Base-by-base conservation (phyloP, 2,329 filamentous ascomycete species). In the Phoma sp. region DNA sequence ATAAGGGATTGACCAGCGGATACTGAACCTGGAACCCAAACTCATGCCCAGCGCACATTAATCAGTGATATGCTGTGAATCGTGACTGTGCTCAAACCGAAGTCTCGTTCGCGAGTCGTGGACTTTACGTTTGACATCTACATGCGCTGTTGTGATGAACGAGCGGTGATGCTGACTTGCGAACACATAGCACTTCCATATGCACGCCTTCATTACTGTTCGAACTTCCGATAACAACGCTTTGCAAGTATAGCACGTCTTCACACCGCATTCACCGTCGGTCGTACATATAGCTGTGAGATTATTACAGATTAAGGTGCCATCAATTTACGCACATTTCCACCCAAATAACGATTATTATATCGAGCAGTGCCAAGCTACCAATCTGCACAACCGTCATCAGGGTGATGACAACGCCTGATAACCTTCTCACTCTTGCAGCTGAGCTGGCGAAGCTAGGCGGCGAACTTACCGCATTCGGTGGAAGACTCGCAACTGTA, bases 361-460 rank as follows among this genome's bases (percentile, higher is more conserved):
- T 9, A 25, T 42, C 23, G 23, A 33, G 12, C 15, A 29, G 30
- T 7, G 2, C 28, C 30, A 45, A 40, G 11, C 17, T 21, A 5
- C 20, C 18, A 23, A 40, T 10, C 28, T 17, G 7, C 10, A 26
- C n/a, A n/a, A n/a, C n/a, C n/a, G n/a, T n/a, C n/a, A 29, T 7
- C 17, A 28, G 7, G 17, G n/a, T 25, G 4, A 67, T 65, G 61
- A 57, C 64, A 9, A 63, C 56, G 7, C 63, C 61, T 5, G 57
- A 62, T 37, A 63, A 47, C 9, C 65, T 67, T 30, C 57, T 67
- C 9, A 59, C 57, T 15, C 61, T 68, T 32, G 62, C 66, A 4
- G 56, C 55, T 21, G 58, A 65, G 21, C 60, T 68, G 10, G 51
- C 59, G 7, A 57, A 55, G 14, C 50, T 65, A 11, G 47, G 57